Evolutionary conservation across 2,329 filamentous ascomycete genomes (phyloP), one percentile per base, ranked within the genome.

Genomic region (Hypomyces perniciosus): DNA sequence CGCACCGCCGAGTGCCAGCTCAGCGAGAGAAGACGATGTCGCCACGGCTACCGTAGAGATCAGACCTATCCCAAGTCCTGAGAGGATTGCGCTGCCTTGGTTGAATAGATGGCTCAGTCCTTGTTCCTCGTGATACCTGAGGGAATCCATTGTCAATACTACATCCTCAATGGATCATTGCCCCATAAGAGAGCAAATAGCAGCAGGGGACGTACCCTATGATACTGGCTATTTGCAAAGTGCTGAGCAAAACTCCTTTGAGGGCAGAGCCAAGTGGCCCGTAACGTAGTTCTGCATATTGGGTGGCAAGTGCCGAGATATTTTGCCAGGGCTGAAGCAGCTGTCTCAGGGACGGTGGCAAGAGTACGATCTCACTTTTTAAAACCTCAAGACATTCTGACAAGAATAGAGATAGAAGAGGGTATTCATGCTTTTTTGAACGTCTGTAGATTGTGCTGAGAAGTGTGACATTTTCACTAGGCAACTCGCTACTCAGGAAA

Each of bases 11-110:
- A 64, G 38, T 2, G 71, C 60, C 0, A 79, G 39, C 20, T 76
- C 71, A 0, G 64, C 56, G 5, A 75, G n/a, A 0, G 60, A 64
- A 1, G 60, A 50, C 4, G 76, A 64, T 2, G 75, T 33, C 0
- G 74, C 64, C 0, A 77, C 57, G 1, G 74, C 75, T 13, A 70
- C 63, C 1, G 68, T 59, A 4, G 72, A 58, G 1, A 78, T 54
- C 0, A 78, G 55, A 1, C 76, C 76, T n/a, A 72, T 68, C 8
- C 76, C 69, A 4, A 77, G 55, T 4, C 72, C 74, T 9, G 65
- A 60, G 10, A 76, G 64, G 42, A 20, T 42, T 42, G 30, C 20
- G 1, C 13, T 20, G 30, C 38, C 12, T 12, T 20, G 12, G 13
- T n/a, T 9, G 4, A 38, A 30, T 3, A 30, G 38, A n/a, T 2